A percentile compares a stretch with the other conserved stretches of the same genome.
These are phyloP conservation scores for Jimgerdemannia flammicorona DNA, from an alignment of 192 early-diverging fungal genomes.

Conservation along the genomic window DNA sequence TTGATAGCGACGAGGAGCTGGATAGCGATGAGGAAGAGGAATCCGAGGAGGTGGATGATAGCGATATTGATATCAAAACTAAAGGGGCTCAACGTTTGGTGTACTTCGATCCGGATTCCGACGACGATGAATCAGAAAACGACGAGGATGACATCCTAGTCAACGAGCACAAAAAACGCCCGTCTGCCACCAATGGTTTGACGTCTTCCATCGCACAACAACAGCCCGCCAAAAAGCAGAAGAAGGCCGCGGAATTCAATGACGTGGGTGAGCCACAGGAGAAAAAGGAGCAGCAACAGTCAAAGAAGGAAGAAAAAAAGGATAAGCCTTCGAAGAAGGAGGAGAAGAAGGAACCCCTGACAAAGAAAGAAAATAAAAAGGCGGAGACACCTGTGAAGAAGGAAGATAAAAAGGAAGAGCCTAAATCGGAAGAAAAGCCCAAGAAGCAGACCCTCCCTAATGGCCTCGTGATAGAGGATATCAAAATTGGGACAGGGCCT, in stretches of 20 bases:
- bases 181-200: neutral
- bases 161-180: constrained; percentile 26
- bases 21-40: constrained; percentile 17
- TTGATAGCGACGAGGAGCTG: no score
- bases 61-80: neutral
- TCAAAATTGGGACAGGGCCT: constrained; percentile 41
- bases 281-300: constrained; percentile 5
- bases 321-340: neutral
- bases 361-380: no score
- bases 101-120: no score
- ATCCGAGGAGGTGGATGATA: neutral
- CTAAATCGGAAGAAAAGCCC: neutral
- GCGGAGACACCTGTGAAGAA: no score
- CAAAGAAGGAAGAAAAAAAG: constrained; percentile 9
- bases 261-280: no score
- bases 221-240: constrained; percentile 16
- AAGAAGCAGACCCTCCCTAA: constrained; percentile 46
- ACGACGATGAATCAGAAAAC: neutral
- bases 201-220: constrained; percentile 6
- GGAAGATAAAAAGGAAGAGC: constrained; percentile 16
- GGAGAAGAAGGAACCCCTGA: constrained; percentile 9
- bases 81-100: no score
- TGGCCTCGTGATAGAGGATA: constrained; percentile 83
- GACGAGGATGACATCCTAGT: constrained; percentile 32
- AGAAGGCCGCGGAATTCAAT: constrained; percentile 4